Base-by-base conservation (phyloP, 257 asterid genomes). In the Solanum lycopersicoides region DNA sequence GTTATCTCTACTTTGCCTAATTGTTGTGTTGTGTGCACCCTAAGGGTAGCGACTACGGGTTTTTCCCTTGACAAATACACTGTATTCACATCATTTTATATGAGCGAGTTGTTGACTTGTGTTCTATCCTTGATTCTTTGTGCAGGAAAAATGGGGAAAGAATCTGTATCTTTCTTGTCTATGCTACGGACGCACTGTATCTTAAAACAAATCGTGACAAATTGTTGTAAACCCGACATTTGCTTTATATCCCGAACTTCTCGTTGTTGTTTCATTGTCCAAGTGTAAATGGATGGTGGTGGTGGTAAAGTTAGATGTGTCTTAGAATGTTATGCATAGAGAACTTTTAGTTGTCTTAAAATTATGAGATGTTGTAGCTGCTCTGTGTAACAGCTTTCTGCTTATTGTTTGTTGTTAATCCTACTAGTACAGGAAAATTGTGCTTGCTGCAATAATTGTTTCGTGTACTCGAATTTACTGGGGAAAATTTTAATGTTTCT, bases 101-200 rank as follows among this genome's bases (percentile, higher is more conserved):
- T 5, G 85, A 82, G 6, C 4, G n/a, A 30, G 45, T 82, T 82
- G 7, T n/a, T 76, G 83, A 80, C 68, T 18, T 16, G 28, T 47
- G 18, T 30, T 42, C 59, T 23, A 11, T 50, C 39, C 8, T 82
- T 50, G 69, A 12, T 39, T 30, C 82, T 34, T 41, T 3, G 59
- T 88, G 87, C 89, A 88, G 89, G 89, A 87, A 66, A 90, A 90
- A 83, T 90, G 92, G 92, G 86, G 90, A 32, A 90, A 90, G 89
- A 90, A 90, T 77, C 90, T 90, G 21, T 90, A 90, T 69, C 92
- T 90, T 45, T 75, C 90, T 83, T 88, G 88, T 73, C 56, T 90
- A 53, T 90, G 92, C 92, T 88, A 88, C 42, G 92, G 90, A 25
- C 89, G 90, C 86, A 90, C 92, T 2, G 92, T 90, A 16, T 86